Conservation (phyloP, 1,284 basidiomycete species). For the Trametes hirsuta region DNA sequence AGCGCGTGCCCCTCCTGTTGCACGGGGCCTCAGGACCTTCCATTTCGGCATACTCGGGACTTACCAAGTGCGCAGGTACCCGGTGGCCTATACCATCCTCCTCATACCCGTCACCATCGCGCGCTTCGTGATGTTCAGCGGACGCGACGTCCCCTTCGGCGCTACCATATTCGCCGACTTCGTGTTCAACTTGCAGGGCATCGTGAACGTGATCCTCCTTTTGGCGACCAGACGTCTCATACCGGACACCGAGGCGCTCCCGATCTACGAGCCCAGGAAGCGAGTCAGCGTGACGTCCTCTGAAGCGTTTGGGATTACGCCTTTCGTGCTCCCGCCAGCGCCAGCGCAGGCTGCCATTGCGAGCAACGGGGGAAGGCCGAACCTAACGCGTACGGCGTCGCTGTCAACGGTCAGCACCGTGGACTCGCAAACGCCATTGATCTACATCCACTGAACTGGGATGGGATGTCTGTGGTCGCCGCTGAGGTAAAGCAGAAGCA, state of each 20-base stretch:
- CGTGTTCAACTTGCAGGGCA: conserved; percentile 43
- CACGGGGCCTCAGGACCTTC: neutral
- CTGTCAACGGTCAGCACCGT: conserved; percentile 11
- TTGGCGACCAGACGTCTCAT: conserved; percentile 35
- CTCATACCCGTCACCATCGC: conserved; percentile 41
- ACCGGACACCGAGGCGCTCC: conserved; percentile 32
- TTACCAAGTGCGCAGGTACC: neutral
- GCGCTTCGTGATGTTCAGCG: conserved; percentile 39
- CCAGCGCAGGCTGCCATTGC: neutral
- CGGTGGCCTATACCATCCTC: conserved; percentile 41
- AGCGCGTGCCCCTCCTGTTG: neutral
- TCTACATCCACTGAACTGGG: conserved; percentile 3
- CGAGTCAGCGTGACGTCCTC: conserved; percentile 29
- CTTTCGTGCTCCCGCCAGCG: conserved; percentile 31
- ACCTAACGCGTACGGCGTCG: conserved; percentile 2
- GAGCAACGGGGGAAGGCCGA: neutral
- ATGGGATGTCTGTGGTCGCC: neutral
- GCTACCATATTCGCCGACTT: conserved; percentile 39
- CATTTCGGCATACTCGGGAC: neutral
- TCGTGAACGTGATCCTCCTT: conserved; percentile 39
- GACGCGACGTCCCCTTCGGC: conserved; percentile 34
- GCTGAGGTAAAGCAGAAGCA: no score
- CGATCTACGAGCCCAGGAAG: conserved; percentile 34
- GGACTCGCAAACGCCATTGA: conserved; percentile 21
- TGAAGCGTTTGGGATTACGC: conserved; percentile 37